Evolutionary conservation across 192 early-diverging fungal genomes (phyloP).

Genomic region (Entomortierella parvispora): DNA sequence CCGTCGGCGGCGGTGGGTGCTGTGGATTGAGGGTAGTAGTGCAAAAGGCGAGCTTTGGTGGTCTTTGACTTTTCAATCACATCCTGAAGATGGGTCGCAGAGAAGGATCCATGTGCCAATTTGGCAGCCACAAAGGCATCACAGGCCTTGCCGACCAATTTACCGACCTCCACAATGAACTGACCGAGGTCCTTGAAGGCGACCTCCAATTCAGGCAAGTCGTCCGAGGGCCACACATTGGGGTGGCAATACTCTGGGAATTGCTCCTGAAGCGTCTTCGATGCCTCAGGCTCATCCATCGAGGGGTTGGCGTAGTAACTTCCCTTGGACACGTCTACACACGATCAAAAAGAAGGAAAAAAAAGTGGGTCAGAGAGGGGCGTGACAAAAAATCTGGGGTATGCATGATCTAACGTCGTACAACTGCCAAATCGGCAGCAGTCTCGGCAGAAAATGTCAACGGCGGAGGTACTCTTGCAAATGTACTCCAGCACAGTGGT

Average conservation of each 20-base stretch:
- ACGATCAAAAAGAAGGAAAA: conserved; percentile 8
- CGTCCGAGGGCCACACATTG: conserved; percentile 69
- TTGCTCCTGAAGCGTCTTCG: conserved; percentile 45
- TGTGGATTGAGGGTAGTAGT: conserved; percentile 67
- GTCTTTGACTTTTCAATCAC: conserved; percentile 64
- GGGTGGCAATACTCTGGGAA: conserved; percentile 63
- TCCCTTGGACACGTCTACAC: conserved; percentile 63
- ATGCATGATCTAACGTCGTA: conserved; percentile 3
- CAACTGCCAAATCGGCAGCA: background rate
- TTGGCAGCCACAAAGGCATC: conserved; percentile 64
- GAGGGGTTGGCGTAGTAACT: conserved; percentile 71
- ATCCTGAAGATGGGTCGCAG: conserved; percentile 57
- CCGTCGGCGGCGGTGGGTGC: background rate
- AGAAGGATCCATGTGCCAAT: conserved; percentile 43
- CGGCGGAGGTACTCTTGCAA: too few species aligned
- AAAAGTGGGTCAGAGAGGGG: conserved; percentile 32
- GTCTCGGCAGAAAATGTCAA: too few species aligned
- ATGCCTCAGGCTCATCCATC: conserved; percentile 51
- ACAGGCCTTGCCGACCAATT: conserved; percentile 63
- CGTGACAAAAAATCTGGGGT: conserved; percentile 24
- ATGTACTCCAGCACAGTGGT: too few species aligned
- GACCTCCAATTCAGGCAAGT: conserved; percentile 61
- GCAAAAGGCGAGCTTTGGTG: conserved; percentile 70
- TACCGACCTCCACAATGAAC: conserved; percentile 66
- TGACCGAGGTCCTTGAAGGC: conserved; percentile 68